phyloP scores from a whole-genome alignment of 2,329 filamentous ascomycete genomes.

The Beauveria rudraprayagi region DNA sequence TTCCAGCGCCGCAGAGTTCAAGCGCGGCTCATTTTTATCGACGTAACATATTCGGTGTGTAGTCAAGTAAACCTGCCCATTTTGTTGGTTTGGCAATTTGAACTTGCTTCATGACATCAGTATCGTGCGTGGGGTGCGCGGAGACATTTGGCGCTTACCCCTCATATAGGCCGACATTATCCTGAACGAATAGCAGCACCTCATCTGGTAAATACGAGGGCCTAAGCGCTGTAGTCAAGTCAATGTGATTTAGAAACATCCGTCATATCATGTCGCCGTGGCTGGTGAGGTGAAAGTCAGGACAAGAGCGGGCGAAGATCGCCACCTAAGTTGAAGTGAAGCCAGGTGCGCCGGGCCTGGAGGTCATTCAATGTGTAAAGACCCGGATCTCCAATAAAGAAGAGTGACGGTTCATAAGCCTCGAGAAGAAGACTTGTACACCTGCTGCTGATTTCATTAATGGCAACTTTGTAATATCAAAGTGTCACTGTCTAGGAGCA shows the following conservation, averaged over 20 bases:
- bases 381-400: background rate
- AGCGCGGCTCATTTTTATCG: slow-evolving; percentile 76
- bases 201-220: slow-evolving; percentile 90
- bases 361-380: background rate
- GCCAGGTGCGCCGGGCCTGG: background rate
- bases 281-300: background rate
- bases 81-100: slow-evolving; percentile 89
- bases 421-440: background rate
- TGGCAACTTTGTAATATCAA: background rate
- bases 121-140: background rate
- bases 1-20: slow-evolving; percentile 76
- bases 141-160: slow-evolving; percentile 54
- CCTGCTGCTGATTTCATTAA: background rate
- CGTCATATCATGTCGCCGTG: slow-evolving; percentile 6
- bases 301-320: background rate
- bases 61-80: slow-evolving; percentile 93
- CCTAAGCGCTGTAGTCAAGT: slow-evolving; percentile 92
- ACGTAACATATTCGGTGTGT: slow-evolving; percentile 95
- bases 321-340: background rate
- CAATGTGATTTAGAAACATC: slow-evolving; percentile 95
- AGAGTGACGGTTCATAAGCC: no score
- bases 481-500: background rate
- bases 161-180: slow-evolving; percentile 95
- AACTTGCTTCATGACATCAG: slow-evolving; percentile 53
- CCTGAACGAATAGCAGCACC: slow-evolving; percentile 90